Evolutionary conservation across 352 stramenopile genomes (phyloP).

Genomic region (Phytophthora nicotianae): DNA sequence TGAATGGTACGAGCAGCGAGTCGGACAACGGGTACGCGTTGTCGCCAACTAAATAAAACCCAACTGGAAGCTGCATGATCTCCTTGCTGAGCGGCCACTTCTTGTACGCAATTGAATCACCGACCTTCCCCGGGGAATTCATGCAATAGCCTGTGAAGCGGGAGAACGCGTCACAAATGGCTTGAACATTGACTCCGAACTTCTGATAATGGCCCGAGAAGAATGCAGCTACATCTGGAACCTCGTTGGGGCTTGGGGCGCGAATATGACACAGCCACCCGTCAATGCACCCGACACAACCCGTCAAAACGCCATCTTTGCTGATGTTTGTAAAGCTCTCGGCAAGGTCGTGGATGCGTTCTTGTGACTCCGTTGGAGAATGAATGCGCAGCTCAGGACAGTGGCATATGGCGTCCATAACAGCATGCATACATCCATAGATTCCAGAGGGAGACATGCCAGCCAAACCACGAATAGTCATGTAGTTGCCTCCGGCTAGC

Average conservation of each 20-base stretch:
- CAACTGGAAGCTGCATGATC: background rate
- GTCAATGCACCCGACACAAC: background rate
- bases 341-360: too few species aligned
- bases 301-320: background rate
- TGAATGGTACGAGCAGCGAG: background rate
- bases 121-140: background rate
- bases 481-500: background rate
- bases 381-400: too few species aligned
- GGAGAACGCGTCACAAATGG: background rate
- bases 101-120: background rate
- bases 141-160: background rate
- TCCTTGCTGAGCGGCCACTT: background rate
- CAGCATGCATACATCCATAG: background rate
- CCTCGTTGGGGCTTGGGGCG: background rate
- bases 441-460: background rate
- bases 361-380: too few species aligned
- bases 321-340: background rate
- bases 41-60: background rate
- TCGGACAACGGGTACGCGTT: background rate
- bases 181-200: background rate
- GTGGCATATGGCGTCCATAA: too few species aligned
- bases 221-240: background rate
- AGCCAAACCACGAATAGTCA: background rate
- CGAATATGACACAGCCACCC: background rate
- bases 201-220: too few species aligned